Evolutionary conservation across 805 yeast species (phyloP), one percentile per base, ranked within the genome.

Genomic region (Phaffomyces antillensis): DNA sequence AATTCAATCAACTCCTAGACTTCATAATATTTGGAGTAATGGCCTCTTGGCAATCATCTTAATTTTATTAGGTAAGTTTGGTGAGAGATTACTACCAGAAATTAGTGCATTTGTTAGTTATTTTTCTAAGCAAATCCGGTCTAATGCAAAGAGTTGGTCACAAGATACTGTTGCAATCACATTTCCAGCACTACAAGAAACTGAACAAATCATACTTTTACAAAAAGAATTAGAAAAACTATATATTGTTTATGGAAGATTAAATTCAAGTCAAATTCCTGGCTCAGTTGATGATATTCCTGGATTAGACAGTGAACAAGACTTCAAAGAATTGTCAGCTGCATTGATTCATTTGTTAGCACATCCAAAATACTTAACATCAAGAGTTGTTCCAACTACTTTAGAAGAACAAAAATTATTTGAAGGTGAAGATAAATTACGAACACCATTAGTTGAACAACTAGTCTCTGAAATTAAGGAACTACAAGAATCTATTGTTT

Each of bases 1-100:
- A 13, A 73, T 85, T 2, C 71, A 70, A 34, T 56, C 64, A 1
- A 61, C 76, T 4, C 74, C 86, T 0, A 74, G 76, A 40, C 63
- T 85, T 47, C 91, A 89, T 60, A 72, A 76, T 42, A 67, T 86
- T n/a, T 90, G 97, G 97, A 75, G 79, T n/a, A 79, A 82, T 55
- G 96, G 96, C 1, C 64, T 90, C 16, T 67, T 90, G 28, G 81
- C 93, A 0, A 76, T 86, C 6, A 65, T 84, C 18, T 64, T 86
- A 41, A 67, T 76, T 1, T 62, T 86, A 15, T 58, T 87, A 35
- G 71, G 80, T 25, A 75, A 72, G 40, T 76, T 88, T 47, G 91
- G 91, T 1, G 72, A 73, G 1, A 70, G 77, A 37, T 68, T 83
- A 2, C 52, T 83, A 1, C 80, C 87, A 3, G 93, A 87, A 46